Evolutionary conservation across 768 basidiomycete genomes (phyloP), one percentile per base, ranked within the genome.

Genomic region (Tricholoma flavovirens): DNA sequence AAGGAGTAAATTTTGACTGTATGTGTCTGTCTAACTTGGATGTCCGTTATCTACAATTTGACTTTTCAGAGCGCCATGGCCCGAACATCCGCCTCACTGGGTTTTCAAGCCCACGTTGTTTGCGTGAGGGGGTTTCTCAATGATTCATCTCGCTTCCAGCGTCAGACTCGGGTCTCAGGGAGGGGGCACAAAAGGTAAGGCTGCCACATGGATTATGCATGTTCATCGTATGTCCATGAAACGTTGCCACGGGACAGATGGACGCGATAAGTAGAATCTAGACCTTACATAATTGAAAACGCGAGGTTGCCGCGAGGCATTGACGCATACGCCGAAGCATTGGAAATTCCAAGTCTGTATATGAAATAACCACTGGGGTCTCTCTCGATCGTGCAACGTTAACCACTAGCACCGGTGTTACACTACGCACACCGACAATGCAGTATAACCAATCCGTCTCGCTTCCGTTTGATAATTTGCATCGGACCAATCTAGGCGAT

Each of bases 181-280:
- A n/a, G n/a, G 32, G 9, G 32, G 32, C 32, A 22, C n/a, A n/a
- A 5, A 21, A 9, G 40, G 15, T 17, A 51, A 36, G 33, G 29
- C 33, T 49, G 58, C 65, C 65, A 63, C 65, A 59, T 67, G 66
- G 59, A 40, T 33, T 45, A 38, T 43, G 62, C 64, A 51, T 66
- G 64, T 55, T 55, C 33, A 32, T 32, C 32, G 53, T 43, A 19
- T 54, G 26, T 30, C 36, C 42, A 33, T 54, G 57, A 59, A 57
- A 59, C 59, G 30, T 43, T 9, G 49, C 26, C 33, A n/a, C 26
- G 14, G 57, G 53, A 60, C 54, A 57, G 48, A 54, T 56, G 29
- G 52, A 40, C 40, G 12, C 45, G 54, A 56, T 59, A 43, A 56
- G 36, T 43, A 36, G 54, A 46, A n/a, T n/a, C n/a, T n/a, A n/a